A percentile compares a stretch with the other conserved stretches of the same genome.
Conservation (phyloP, 352 stramenopile genomes). For the Phytopythium oedochilum region DNA sequence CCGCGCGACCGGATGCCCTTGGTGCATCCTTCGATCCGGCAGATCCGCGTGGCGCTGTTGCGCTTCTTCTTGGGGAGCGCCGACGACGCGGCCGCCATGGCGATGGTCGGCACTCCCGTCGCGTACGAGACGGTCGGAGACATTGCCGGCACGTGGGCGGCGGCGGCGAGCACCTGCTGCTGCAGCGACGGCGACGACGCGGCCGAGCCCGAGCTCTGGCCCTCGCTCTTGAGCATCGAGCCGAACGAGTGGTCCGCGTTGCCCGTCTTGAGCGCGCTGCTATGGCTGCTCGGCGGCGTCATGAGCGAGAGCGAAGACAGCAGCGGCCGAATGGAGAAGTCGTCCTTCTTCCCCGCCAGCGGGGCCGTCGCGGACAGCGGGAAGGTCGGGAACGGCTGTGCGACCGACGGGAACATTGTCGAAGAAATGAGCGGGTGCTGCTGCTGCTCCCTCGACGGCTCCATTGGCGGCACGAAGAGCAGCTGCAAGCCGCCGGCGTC, state of each 20-base stretch:
- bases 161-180: conserved; percentile 1
- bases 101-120: conserved; percentile 4
- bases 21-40: conserved; percentile 63
- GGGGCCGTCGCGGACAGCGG: conserved; percentile 3
- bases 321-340: conserved; percentile 9
- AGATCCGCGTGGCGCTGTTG: conserved; percentile 54
- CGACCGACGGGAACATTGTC: conserved; percentile 3
- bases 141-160: not conserved
- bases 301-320: conserved; percentile 3
- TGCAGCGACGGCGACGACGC: conserved; percentile 8
- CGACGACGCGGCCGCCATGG: not conserved
- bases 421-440: conserved; percentile 2
- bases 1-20: conserved; percentile 77
- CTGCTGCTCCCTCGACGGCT: conserved; percentile 5
- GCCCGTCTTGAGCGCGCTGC: not conserved
- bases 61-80: conserved; percentile 45
- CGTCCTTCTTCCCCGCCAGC: not conserved
- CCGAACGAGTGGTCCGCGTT: not conserved
- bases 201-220: not conserved
- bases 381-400: conserved; percentile 10
- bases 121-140: conserved; percentile 1
- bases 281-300: not conserved
- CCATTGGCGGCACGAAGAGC: conserved; percentile 26
- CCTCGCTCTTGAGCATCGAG: not conserved
- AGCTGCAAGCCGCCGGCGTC: conserved; percentile 16